These are phyloP conservation scores for Euphrasia confusa DNA, from an alignment of 257 asterid genomes.

Conservation along the genomic window DNA sequence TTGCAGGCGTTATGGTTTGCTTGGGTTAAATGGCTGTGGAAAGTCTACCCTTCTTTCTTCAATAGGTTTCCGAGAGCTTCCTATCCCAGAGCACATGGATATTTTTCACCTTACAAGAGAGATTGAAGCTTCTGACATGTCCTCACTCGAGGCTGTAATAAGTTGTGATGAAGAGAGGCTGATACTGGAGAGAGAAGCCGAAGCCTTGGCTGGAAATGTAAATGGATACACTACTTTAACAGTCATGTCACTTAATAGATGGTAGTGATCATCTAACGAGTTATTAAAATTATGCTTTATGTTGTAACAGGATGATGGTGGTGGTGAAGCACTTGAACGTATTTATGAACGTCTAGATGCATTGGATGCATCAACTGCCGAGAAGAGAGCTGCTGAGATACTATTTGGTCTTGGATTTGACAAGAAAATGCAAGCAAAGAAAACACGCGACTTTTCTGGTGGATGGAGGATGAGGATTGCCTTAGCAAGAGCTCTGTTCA, in stretches of 20 bases:
- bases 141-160: slow-evolving; percentile 92
- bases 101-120: slow-evolving; percentile 81
- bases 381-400: slow-evolving; percentile 98
- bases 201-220: slow-evolving; percentile 77
- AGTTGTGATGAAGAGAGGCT: slow-evolving; percentile 93
- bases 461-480: slow-evolving; percentile 99
- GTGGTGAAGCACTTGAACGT: slow-evolving; percentile 87
- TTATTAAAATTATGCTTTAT: slow-evolving; percentile 6
- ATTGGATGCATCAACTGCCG: slow-evolving; percentile 88
- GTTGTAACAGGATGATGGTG: slow-evolving; percentile 76
- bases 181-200: slow-evolving; percentile 79
- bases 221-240: background rate
- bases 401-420: slow-evolving; percentile 84
- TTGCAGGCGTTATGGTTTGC: slow-evolving; percentile 92
- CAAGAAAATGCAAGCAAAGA: slow-evolving; percentile 90
- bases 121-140: slow-evolving; percentile 96
- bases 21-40: slow-evolving; percentile 97
- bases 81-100: slow-evolving; percentile 98
- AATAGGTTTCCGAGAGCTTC: slow-evolving; percentile 86
- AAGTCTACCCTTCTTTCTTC: slow-evolving; percentile 95
- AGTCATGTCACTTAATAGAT: background rate
- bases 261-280: background rate
- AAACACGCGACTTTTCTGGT: slow-evolving; percentile 93
- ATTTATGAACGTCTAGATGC: slow-evolving; percentile 90
- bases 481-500: slow-evolving; percentile 90